Base-by-base conservation (phyloP, 1,284 basidiomycete genomes). In the Cronartium quercuum region DNA sequence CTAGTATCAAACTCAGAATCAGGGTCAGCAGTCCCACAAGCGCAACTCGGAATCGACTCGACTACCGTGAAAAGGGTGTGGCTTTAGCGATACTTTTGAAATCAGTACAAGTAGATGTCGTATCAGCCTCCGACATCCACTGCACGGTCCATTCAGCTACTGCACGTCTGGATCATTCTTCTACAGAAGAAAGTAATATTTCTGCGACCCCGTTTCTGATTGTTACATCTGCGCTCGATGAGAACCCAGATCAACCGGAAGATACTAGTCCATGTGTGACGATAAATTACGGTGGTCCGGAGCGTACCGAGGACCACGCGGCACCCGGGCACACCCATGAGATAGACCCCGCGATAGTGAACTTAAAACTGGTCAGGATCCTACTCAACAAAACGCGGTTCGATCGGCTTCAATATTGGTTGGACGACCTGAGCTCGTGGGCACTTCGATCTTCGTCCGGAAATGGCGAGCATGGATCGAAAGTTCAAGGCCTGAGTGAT, bases 331-430 rank as follows among this genome's bases (percentile, higher is more conserved):
- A 24, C 61, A 73, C 1, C 38, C 21, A 40, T 35, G 34, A 24
- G 21, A n/a, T 12, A 66, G 41, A 57, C 21, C 63, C 6, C 44
- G 44, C 7, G 42, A 38, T 34, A 62, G 65, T n/a, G 65, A 75
- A 35, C 10, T 66, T 42, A 57, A 66, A 18, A 44, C 41, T 34
- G 10, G 71, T 75, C 15, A 58, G 51, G 24, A 67, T 75, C 24
- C 35, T 44, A 6, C 58, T 75, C 1, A 66, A 63, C 35, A 75
- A 67, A 47, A 63, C 66, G 6, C 64, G 58, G 47, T 75, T 67
- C 21, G 71, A 75, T 24, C 55, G 65, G 51, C 51, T 67, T 38
- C 71, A 75, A 57, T 75, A 75, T 51, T 75, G 71, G 71, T 21
- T 75, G 34, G 71, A 75, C 58, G 71, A 67, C 41, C 44, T 75